Conservation (phyloP, 768 basidiomycete genomes). For the Russula sp. region DNA sequence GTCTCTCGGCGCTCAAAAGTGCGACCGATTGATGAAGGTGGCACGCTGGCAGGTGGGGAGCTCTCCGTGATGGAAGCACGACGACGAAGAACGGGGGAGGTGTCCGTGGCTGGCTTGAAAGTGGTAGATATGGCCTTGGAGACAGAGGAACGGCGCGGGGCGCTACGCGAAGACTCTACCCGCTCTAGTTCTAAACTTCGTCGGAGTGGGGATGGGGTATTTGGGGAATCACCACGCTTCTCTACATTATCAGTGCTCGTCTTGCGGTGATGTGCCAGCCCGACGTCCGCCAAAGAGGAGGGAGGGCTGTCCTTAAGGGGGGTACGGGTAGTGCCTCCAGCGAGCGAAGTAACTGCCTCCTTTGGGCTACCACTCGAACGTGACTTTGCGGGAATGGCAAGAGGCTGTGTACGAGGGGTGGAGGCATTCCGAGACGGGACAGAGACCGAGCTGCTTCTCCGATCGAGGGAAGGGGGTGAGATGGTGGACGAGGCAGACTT, state of each 20-base stretch:
- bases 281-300: constrained; percentile 43
- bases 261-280: constrained; percentile 43
- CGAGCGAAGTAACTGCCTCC: constrained; percentile 36
- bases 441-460: constrained; percentile 24
- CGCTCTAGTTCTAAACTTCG: constrained; percentile 53
- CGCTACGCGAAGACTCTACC: constrained; percentile 42
- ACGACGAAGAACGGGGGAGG: constrained; percentile 21
- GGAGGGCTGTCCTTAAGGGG: constrained; percentile 39
- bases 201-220: constrained; percentile 55
- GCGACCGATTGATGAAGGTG: constrained; percentile 10
- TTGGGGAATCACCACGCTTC: constrained; percentile 48
- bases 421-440: constrained; percentile 23
- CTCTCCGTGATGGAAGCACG: constrained; percentile 24
- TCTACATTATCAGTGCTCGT: constrained; percentile 38
- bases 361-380: constrained; percentile 53
- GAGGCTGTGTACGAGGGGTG: constrained; percentile 23
- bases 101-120: constrained; percentile 32
- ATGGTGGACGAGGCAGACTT: constrained; percentile 19
- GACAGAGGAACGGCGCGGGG: constrained; percentile 42
- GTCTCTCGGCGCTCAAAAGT: constrained; percentile 24
- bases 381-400: constrained; percentile 39
- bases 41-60: not conserved
- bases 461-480: constrained; percentile 26
- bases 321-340: constrained; percentile 37
- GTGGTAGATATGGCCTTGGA: constrained; percentile 33